Evolutionary conservation across 2,329 filamentous ascomycete species (phyloP).

Genomic region (Colletotrichum costaricense): DNA sequence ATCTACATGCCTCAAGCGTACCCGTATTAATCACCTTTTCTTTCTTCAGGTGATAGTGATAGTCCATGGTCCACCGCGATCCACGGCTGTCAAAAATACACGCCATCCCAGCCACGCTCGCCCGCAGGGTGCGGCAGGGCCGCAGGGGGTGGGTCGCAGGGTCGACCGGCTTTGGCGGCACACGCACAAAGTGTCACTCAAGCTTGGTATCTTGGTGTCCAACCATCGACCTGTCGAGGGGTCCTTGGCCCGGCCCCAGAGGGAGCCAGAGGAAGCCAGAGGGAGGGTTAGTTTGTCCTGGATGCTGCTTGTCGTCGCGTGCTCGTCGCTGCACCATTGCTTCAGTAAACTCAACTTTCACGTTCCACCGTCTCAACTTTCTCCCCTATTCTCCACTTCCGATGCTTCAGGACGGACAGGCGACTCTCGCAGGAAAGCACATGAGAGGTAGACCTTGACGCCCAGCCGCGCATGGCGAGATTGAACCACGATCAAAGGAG

Average conservation of each 20-base stretch:
- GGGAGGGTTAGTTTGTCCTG: background rate
- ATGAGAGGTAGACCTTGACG: conserved; percentile 3
- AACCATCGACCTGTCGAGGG: background rate
- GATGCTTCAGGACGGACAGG: background rate
- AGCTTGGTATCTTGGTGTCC: background rate
- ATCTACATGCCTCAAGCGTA: background rate
- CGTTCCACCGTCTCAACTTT: background rate
- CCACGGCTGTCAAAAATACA: background rate
- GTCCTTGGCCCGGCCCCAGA: background rate
- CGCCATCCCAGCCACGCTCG: background rate
- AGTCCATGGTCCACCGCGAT: background rate
- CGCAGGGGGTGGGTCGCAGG: conserved; percentile 5
- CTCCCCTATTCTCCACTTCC: background rate
- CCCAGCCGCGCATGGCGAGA: conserved; percentile 2
- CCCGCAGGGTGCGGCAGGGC: background rate
- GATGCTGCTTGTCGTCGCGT: background rate
- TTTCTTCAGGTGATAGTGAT: conserved; percentile 1
- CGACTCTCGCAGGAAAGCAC: background rate
- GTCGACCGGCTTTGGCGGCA: conserved; percentile 28
- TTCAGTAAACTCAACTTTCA: background rate
- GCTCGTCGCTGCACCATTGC: background rate
- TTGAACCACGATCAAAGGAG: background rate
- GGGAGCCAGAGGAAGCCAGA: background rate
- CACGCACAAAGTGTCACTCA: background rate
- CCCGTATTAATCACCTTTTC: background rate